phyloP scores from a whole-genome alignment of 2,329 filamentous ascomycete species.

The Blumeriella jaapii region DNA sequence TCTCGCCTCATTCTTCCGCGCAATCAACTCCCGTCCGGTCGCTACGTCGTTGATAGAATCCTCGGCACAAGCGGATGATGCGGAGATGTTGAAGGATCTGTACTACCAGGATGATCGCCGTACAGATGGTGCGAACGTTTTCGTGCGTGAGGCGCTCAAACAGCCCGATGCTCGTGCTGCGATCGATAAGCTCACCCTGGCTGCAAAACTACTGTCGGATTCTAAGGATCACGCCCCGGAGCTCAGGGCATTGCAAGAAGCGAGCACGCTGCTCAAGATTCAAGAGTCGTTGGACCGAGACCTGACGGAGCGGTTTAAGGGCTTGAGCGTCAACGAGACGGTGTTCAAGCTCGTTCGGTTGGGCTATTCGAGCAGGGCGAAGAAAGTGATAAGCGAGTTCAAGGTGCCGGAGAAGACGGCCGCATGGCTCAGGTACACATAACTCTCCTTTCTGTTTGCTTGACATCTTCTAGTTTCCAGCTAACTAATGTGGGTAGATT shows the following conservation, averaged over 20 bases:
- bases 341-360: conserved; percentile 77
- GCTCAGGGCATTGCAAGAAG: conserved; percentile 66
- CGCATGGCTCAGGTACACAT: conserved; percentile 74
- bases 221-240: conserved; percentile 70
- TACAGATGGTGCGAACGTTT: conserved; percentile 76
- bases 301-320: conserved; percentile 63
- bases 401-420: conserved; percentile 83
- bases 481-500: conserved; percentile 41
- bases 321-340: conserved; percentile 82
- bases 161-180: conserved; percentile 60
- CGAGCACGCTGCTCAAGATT: conserved; percentile 65
- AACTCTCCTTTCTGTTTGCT: too few species aligned
- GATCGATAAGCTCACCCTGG: conserved; percentile 79
- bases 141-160: conserved; percentile 70
- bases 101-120: conserved; percentile 96
- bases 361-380: conserved; percentile 73
- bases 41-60: conserved; percentile 86
- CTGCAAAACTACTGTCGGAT: conserved; percentile 71
- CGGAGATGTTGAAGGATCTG: conserved; percentile 78
- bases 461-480: too few species aligned
- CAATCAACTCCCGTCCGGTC: conserved; percentile 73
- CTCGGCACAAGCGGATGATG: conserved; percentile 65
- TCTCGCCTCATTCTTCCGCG: conserved; percentile 82
- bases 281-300: conserved; percentile 84
- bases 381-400: conserved; percentile 84